These are phyloP conservation scores for Clonostachys rosea DNA, from an alignment of 2,329 filamentous ascomycete genomes.

Conservation along the genomic window DNA sequence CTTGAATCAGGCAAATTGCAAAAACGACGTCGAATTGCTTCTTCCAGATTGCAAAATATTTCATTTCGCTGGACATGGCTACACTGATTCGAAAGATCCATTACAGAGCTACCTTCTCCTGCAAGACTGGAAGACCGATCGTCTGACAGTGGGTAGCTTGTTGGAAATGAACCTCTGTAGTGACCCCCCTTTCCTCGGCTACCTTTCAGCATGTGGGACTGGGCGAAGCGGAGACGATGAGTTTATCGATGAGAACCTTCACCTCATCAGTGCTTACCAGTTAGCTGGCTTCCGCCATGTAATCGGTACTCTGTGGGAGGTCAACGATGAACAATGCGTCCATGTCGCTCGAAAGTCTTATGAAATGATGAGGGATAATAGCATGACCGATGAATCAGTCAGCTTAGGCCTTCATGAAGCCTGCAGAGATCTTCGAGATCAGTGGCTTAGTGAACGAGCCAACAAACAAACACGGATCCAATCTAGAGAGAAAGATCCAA, in stretches of 20 bases:
- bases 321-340: background rate
- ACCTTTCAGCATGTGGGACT: background rate
- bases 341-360: background rate
- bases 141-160: constrained; percentile 26
- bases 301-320: background rate
- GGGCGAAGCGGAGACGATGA: background rate
- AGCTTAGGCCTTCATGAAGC: background rate
- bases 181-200: background rate
- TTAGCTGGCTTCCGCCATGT: background rate
- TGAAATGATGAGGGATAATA: background rate
- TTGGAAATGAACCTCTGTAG: constrained; percentile 23
- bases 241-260: background rate
- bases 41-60: background rate
- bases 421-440: background rate
- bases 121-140: constrained; percentile 1
- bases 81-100: background rate
- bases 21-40: background rate
- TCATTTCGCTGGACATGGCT: background rate
- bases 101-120: background rate
- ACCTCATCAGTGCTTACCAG: background rate
- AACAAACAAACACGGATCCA: background rate
- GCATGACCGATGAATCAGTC: background rate
- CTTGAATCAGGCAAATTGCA: background rate
- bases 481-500: background rate
- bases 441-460: background rate